These are phyloP conservation scores for Ceratocystis eucalypticola DNA, from an alignment of 2,329 filamentous ascomycete genomes.

Conservation along the genomic window DNA sequence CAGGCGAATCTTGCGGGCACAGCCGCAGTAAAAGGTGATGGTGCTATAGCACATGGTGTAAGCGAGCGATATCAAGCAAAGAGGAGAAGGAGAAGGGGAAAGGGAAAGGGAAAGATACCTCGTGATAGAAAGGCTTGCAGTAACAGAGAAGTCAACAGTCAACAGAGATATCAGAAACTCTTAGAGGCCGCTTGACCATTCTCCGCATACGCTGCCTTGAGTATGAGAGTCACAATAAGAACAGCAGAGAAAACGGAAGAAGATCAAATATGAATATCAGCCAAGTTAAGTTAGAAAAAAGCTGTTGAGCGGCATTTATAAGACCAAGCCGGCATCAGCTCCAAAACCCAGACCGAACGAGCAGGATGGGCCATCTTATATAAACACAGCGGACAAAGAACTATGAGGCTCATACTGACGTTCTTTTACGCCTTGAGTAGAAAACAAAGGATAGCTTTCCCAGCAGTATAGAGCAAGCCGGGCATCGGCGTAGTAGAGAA, in stretches of 20 bases:
- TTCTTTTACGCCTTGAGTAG: background rate
- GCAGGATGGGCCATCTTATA: background rate
- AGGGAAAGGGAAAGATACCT: background rate
- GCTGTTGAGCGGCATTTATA: background rate
- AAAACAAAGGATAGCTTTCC: background rate
- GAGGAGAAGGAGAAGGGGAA: no score
- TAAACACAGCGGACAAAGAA: background rate
- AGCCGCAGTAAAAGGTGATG: conserved; percentile 11
- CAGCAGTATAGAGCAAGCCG: background rate
- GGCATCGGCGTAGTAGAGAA: background rate
- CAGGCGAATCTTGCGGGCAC: background rate
- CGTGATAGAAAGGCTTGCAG: background rate
- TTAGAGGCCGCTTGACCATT: background rate
- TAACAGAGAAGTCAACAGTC: no score
- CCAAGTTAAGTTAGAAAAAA: background rate
- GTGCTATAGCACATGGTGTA: conserved; percentile 10
- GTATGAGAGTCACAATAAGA: background rate
- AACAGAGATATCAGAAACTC: background rate
- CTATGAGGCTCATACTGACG: background rate
- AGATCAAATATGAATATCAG: background rate
- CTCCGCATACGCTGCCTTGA: no score
- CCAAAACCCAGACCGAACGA: background rate
- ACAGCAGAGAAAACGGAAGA: background rate
- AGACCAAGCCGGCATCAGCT: background rate
- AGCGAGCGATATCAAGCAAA: background rate